Evolutionary conservation across 139 green algal genomes (phyloP).

Genomic region (Chlamydomonas sphaeroides): DNA sequence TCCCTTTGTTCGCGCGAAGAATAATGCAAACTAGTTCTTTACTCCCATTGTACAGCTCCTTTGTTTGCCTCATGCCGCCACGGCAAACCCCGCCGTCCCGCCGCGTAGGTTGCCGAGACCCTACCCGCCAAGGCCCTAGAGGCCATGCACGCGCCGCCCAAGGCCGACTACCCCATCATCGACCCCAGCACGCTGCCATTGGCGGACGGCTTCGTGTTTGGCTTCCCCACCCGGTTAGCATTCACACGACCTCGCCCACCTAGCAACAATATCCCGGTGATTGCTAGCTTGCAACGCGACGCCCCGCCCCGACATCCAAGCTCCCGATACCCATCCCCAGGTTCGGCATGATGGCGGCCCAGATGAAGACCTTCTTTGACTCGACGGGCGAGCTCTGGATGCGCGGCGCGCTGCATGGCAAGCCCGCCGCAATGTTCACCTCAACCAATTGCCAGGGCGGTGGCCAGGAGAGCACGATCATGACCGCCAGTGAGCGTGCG

Average conservation of each 20-base stretch:
- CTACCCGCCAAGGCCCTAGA: slow-evolving; percentile 46
- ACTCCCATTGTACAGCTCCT: too few species aligned
- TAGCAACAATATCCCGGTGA: too few species aligned
- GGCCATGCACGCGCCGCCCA: slow-evolving; percentile 84
- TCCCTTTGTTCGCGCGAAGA: too few species aligned
- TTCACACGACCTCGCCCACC: too few species aligned
- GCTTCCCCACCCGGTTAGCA: slow-evolving; percentile 78
- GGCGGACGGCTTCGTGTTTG: slow-evolving; percentile 83
- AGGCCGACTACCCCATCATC: slow-evolving; percentile 71
- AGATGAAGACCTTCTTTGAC: slow-evolving; percentile 84
- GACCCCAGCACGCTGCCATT: slow-evolving; percentile 57
- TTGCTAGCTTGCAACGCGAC: too few species aligned
- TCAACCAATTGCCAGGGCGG: slow-evolving; percentile 71
- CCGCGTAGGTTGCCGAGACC: slow-evolving; percentile 83
- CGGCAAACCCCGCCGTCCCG: too few species aligned
- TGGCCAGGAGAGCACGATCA: slow-evolving; percentile 81
- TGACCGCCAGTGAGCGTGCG: slow-evolving; percentile 44
- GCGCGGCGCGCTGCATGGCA: slow-evolving; percentile 65
- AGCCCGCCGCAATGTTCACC: slow-evolving; percentile 71
- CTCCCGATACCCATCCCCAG: slow-evolving; percentile 18
- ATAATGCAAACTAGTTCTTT: too few species aligned
- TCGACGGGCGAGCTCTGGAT: slow-evolving; percentile 67
- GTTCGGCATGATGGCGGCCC: slow-evolving; percentile 78
- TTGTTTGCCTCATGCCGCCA: too few species aligned
- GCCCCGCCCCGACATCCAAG: too few species aligned